These are phyloP conservation scores for Apophysomyces ossiformis DNA, from an alignment of 371 early-diverging fungal species.

Conservation along the genomic window DNA sequence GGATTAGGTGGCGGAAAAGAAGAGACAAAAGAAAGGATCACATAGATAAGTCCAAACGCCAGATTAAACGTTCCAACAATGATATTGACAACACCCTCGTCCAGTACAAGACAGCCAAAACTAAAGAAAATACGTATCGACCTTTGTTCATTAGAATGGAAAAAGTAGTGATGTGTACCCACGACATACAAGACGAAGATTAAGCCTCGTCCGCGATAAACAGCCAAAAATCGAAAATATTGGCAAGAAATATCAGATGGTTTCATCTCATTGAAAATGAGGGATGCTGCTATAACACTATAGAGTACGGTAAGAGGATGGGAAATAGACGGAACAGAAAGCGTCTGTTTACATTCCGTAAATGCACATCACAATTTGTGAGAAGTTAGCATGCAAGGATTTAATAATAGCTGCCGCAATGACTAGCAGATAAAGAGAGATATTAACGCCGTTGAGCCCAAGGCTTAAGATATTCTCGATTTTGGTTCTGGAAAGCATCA, in stretches of 20 bases:
- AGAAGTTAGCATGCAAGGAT: conserved; percentile 37
- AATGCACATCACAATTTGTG: conserved; percentile 46
- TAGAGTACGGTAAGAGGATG: not conserved
- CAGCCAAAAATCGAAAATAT: conserved; percentile 39
- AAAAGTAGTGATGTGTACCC: not conserved
- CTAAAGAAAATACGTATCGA: conserved; percentile 15
- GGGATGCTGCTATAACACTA: conserved; percentile 38
- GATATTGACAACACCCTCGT: conserved; percentile 35
- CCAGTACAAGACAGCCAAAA: conserved; percentile 47
- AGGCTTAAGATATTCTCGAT: conserved; percentile 45
- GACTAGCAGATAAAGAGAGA: conserved; percentile 36
- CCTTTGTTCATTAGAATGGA: not conserved
- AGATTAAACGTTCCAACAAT: conserved; percentile 42
- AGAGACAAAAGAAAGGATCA: conserved; percentile 44
- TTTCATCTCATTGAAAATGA: conserved; percentile 41
- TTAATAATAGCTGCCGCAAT: conserved; percentile 40
- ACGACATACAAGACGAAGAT: conserved; percentile 46
- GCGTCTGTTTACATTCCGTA: conserved; percentile 42
- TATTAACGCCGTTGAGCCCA: conserved; percentile 42
- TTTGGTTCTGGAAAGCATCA: conserved; percentile 46
- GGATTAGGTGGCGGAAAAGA: conserved; percentile 44
- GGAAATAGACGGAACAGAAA: not conserved
- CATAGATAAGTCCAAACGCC: conserved; percentile 36
- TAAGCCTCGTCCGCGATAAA: conserved; percentile 44
- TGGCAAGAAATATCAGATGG: conserved; percentile 26